Evolutionary conservation across 306 rosid genomes (phyloP).

Genomic region (Vicia faba): DNA sequence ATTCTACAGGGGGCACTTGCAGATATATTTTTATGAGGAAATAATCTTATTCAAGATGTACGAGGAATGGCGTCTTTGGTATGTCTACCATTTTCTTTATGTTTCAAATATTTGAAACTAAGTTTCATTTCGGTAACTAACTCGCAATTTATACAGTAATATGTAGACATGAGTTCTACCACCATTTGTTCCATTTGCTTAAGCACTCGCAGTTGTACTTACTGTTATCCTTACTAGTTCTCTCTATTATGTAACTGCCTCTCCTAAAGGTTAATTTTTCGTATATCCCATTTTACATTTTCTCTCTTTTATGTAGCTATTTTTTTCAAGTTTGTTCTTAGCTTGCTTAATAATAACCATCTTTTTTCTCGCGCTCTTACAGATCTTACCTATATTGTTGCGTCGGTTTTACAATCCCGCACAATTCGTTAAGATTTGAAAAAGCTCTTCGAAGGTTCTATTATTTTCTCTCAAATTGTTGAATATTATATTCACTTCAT

Average conservation of each 20-base stretch:
- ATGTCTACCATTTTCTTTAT: conserved; percentile 25
- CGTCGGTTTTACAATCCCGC: conserved; percentile 79
- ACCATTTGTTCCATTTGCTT: conserved; percentile 96
- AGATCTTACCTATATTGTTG: conserved; percentile 91
- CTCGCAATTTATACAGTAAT: too few relatives aligned
- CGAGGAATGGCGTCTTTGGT: conserved; percentile 97
- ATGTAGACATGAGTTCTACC: conserved; percentile 94
- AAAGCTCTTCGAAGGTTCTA: conserved; percentile 84
- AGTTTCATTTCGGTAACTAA: conserved; percentile 25
- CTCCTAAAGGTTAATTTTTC: conserved; percentile 74
- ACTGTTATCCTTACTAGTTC: conserved; percentile 91
- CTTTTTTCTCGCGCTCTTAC: conserved; percentile 35
- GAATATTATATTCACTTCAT: background rate
- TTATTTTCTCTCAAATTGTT: background rate
- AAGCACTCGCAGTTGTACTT: conserved; percentile 91
- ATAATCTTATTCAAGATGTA: conserved; percentile 67
- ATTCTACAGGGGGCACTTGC: conserved; percentile 85
- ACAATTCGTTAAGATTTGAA: conserved; percentile 75
- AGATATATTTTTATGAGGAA: conserved; percentile 80
- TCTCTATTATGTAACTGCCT: conserved; percentile 85
- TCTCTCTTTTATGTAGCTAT: conserved; percentile 5
- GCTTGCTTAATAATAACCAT: too few relatives aligned
- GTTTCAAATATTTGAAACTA: conserved; percentile 2
- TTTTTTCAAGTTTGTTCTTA: too few relatives aligned
- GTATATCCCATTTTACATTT: background rate